These are phyloP conservation scores for Nepenthes mirabilis DNA, from an alignment of 148 eudicot species.

Conservation along the genomic window DNA sequence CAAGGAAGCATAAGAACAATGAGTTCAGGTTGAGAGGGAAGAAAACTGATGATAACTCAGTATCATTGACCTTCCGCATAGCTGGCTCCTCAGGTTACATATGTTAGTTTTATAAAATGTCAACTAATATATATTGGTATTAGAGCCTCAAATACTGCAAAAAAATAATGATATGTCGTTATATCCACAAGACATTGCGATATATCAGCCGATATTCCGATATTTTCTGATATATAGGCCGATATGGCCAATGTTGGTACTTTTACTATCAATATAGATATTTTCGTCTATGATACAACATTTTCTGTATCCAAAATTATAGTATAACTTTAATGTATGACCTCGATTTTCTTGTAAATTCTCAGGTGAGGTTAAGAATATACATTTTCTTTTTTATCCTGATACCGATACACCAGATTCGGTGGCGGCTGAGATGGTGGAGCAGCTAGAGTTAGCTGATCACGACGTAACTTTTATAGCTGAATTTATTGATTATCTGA, in stretches of 20 bases:
- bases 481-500: constrained; percentile 49
- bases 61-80: constrained; percentile 56
- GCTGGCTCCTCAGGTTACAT: constrained; percentile 24
- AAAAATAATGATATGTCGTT: neutral
- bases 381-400: constrained; percentile 52
- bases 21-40: constrained; percentile 60
- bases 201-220: neutral
- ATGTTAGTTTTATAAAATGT: neutral
- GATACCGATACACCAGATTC: constrained; percentile 57
- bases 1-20: constrained; percentile 36
- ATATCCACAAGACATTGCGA: neutral
- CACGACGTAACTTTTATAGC: constrained; percentile 72
- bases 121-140: too few species aligned
- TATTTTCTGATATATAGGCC: neutral
- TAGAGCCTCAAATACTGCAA: too few species aligned
- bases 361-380: constrained; percentile 22
- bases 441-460: constrained; percentile 45
- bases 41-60: constrained; percentile 40
- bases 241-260: too few species aligned
- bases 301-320: too few species aligned
- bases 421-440: constrained; percentile 84
- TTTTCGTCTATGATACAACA: too few species aligned
- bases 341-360: neutral
- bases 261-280: too few species aligned
- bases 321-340: too few species aligned